These are phyloP conservation scores for Crithidia bombi DNA, from an alignment of 208 protist species.

Conservation along the genomic window DNA sequence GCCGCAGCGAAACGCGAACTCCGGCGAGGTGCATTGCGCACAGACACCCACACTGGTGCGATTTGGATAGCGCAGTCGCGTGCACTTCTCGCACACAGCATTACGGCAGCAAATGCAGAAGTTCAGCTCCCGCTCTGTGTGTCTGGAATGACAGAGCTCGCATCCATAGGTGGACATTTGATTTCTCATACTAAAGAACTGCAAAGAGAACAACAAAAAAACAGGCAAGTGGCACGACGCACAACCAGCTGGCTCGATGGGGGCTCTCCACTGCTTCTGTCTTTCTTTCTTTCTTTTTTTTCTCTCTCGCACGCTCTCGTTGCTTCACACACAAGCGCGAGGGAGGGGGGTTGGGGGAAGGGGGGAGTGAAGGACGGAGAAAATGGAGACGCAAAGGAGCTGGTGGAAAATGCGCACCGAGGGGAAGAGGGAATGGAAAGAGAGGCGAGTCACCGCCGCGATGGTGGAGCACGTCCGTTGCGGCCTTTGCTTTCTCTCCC, in stretches of 20 bases:
- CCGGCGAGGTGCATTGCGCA: conserved; percentile 35
- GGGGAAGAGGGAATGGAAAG: not conserved
- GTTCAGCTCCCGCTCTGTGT: conserved; percentile 17
- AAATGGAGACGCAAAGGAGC: too few relatives aligned
- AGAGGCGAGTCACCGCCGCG: too few relatives aligned
- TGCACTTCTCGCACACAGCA: conserved; percentile 49
- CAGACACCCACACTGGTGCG: conserved; percentile 53
- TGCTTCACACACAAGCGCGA: not conserved
- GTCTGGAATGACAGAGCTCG: conserved; percentile 25
- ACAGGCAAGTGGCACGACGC: too few relatives aligned
- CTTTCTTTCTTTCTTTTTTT: conserved; percentile 2
- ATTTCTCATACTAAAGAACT: too few relatives aligned
- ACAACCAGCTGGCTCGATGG: too few relatives aligned
- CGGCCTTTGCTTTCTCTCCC: too few relatives aligned
- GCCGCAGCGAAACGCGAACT: conserved; percentile 47
- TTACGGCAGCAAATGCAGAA: conserved; percentile 56
- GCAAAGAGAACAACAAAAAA: too few relatives aligned
- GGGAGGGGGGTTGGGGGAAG: not conserved
- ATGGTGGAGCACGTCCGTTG: too few relatives aligned
- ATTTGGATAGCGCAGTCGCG: conserved; percentile 33
- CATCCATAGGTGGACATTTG: conserved; percentile 29
- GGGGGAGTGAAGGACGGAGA: too few relatives aligned
- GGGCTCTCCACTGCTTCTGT: too few relatives aligned
- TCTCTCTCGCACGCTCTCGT: not conserved
- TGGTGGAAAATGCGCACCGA: not conserved